Evolutionary conservation across 306 rosid species (phyloP), one percentile per base, ranked within the genome.

Genomic region (Pterocarpus macrocarpus): DNA sequence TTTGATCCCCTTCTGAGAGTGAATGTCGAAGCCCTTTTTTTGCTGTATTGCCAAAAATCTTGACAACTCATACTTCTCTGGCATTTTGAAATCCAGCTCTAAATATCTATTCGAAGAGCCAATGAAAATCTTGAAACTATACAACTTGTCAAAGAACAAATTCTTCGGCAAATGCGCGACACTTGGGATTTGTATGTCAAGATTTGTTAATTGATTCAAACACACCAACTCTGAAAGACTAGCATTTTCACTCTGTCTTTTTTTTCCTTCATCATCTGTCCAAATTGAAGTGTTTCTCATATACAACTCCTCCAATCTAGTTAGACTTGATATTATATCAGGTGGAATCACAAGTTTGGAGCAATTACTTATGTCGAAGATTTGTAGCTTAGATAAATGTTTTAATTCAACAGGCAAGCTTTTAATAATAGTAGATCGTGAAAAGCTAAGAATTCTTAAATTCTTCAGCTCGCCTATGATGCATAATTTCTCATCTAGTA

Each of bases 371-470:
- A 84, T 68, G 68, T 87, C 84, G 8, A 87, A 57, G 76, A 81
- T 5, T 15, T 47, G 77, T 6, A 87, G 41, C 62, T 39, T 55
- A 30, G 71, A 74, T 8, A 87, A 34, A 4, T 79, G 66, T 16
- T 66, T 76, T 4, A 87, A 84, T 41, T 78, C 68, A 45, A 32
- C 9, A 0, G 88, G 85, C 57, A 87, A 64, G 13, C 53, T 33
- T 30, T 74, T 43, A 14, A 87, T 43, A 14, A 87, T 16, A 3
- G 28, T n/a, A 2, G 90, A 87, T 0, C 4, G 0, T n/a, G 35
- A 0, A 39, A 84, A 5, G 82, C 84, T 84, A 6, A 87, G 84
- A 61, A 87, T 75, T 84, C 82, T 63, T 17, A 87, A 69, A 55
- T 64, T 77, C 14, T 39, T 68, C 56, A 87, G 5, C 59, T 75